Evolutionary conservation across 371 early-diverging fungal genomes (phyloP), one percentile per base, ranked within the genome.

Genomic region (Mortierella sp.): DNA sequence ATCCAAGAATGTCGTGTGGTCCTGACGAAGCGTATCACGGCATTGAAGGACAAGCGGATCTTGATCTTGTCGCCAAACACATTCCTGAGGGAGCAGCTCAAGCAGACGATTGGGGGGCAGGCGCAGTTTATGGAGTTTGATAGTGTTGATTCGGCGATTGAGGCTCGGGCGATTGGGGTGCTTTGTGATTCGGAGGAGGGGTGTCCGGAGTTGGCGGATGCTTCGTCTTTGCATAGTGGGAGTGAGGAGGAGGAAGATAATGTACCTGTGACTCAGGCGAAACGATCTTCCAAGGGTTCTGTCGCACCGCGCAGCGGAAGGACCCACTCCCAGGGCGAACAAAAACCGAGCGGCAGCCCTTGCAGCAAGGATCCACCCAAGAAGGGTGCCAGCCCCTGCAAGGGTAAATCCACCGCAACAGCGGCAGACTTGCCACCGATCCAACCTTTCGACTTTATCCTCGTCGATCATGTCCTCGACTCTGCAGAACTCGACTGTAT

Each of bases 61-160:
- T 49, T 92, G 46, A 88, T 89, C 43, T 46, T 85, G 56, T 85
- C 86, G 24, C 86, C 86, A 8, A 85, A 82, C 54, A 29, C 10
- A 18, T 4, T 43, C 16, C 29, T 85, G 27, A 74, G 86, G 7
- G 51, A 79, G 16, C 86, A 85, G 70, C 65, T 85, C 27, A 55
- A 51, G 27, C 49, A 46, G 6, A 60, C 77, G 5, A 3, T 76
- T 3, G 27, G 43, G 0, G 51, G n/a, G 41, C 68, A 68, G 3
- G 48, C 51, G 1, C 38, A 74, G 16, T 76, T 63, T 32, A 74
- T 74, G 65, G 86, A 76, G 46, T 85, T 79, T 75, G 80, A 85
- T 38, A 65, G n/a, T 12, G 79, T 85, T 3, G 68, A 35, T 16
- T 46, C 70, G 0, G 86, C 86, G 6, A 70, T 82, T 3, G 48